phyloP scores from a whole-genome alignment of 1,139 yeast genomes.

The Keqinozyma sinolaborantium region DNA sequence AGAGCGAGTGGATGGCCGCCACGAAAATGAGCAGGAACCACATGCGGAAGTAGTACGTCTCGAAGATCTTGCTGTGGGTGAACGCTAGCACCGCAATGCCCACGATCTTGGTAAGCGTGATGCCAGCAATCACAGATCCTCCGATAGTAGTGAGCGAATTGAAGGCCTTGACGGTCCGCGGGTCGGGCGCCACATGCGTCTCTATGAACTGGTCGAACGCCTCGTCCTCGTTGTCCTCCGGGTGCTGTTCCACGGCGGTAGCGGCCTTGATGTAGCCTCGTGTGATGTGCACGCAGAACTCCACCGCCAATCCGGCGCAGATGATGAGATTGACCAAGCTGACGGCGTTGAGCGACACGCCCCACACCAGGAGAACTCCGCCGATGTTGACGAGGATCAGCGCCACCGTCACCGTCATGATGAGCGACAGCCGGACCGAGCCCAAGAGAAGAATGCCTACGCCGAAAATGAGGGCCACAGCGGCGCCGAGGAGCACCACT shows the following conservation, averaged over 20 bases:
- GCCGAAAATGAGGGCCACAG: slow-evolving; percentile 52
- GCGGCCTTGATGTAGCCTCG: slow-evolving; percentile 56
- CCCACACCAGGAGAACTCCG: slow-evolving; percentile 75
- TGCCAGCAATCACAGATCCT: slow-evolving; percentile 85
- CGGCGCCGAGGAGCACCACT: slow-evolving; percentile 50
- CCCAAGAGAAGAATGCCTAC: slow-evolving; percentile 63
- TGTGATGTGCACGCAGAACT: slow-evolving; percentile 85
- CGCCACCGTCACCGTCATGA: slow-evolving; percentile 56
- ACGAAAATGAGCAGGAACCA: slow-evolving; percentile 81
- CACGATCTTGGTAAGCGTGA: slow-evolving; percentile 81
- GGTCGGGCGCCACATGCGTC: slow-evolving; percentile 7
- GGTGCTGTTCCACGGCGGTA: slow-evolving; percentile 8
- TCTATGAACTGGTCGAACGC: slow-evolving; percentile 13
- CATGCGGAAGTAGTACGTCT: slow-evolving; percentile 90
- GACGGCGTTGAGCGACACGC: slow-evolving; percentile 81
- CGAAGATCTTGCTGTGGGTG: slow-evolving; percentile 82
- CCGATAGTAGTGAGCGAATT: slow-evolving; percentile 75
- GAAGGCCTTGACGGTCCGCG: slow-evolving; percentile 33
- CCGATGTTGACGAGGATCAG: slow-evolving; percentile 71
- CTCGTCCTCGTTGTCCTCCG: slow-evolving; percentile 8
- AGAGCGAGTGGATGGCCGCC: slow-evolving; percentile 75
- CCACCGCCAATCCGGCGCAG: slow-evolving; percentile 90
- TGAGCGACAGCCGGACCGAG: slow-evolving; percentile 55
- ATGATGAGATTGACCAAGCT: slow-evolving; percentile 84
- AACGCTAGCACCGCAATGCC: slow-evolving; percentile 87